These are phyloP conservation scores for Podospora sp. DNA, from an alignment of 495 filamentous ascomycete genomes.

Conservation along the genomic window DNA sequence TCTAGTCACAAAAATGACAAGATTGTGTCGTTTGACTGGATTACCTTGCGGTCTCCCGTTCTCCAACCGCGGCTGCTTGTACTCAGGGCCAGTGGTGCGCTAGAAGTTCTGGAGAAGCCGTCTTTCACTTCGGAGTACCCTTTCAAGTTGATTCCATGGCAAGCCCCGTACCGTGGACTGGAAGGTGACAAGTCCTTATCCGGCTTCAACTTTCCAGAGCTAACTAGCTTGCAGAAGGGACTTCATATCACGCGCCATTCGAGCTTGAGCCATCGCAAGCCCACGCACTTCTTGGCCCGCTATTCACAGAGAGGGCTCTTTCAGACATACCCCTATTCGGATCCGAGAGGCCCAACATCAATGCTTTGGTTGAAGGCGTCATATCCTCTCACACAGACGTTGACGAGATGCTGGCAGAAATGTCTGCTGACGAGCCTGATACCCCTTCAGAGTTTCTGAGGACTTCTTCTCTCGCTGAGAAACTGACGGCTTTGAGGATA, in stretches of 20 bases:
- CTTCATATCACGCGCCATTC: constrained; percentile 49
- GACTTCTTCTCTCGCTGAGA: constrained; percentile 42
- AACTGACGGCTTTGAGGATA: constrained; percentile 41
- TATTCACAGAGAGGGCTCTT: constrained; percentile 47
- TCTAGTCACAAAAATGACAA: constrained; percentile 55
- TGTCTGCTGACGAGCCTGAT: constrained; percentile 25
- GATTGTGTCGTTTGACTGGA: constrained; percentile 86
- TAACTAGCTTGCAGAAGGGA: constrained; percentile 38
- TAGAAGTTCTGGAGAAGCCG: constrained; percentile 68
- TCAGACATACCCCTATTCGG: constrained; percentile 51
- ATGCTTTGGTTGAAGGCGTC: constrained; percentile 37
- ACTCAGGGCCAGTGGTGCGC: constrained; percentile 65
- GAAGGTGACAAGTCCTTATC: constrained; percentile 39
- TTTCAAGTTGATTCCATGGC: constrained; percentile 53
- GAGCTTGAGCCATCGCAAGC: constrained; percentile 49
- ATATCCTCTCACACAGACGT: constrained; percentile 27
- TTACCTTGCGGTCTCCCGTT: constrained; percentile 61
- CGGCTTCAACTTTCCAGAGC: neutral
- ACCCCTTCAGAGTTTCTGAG: constrained; percentile 34
- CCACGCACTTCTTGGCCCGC: constrained; percentile 44
- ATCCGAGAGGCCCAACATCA: constrained; percentile 37
- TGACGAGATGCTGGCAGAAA: constrained; percentile 33
- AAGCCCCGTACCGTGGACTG: constrained; percentile 46
- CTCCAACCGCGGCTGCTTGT: constrained; percentile 68
- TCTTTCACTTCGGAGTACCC: constrained; percentile 54